Evolutionary conservation across 371 early-diverging fungal genomes (phyloP).

Genomic region (Mortierella polycephala): DNA sequence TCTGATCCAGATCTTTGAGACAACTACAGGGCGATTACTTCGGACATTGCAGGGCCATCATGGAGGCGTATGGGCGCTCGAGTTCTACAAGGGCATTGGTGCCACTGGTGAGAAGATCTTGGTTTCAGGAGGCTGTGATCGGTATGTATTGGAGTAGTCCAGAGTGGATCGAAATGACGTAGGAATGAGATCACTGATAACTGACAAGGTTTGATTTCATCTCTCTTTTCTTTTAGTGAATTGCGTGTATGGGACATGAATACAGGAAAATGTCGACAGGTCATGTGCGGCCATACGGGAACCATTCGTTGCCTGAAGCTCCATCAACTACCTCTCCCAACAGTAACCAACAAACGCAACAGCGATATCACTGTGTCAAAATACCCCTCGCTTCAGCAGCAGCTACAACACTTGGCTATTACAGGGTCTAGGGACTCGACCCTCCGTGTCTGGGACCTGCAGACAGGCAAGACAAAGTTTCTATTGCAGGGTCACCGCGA

Average conservation of each 20-base stretch:
- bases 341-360: neutral
- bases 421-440: conserved; percentile 93
- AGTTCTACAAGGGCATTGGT: conserved; percentile 73
- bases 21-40: conserved; percentile 71
- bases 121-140: conserved; percentile 84
- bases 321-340: conserved; percentile 35
- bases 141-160: conserved; percentile 53
- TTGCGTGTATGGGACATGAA: conserved; percentile 92
- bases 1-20: conserved; percentile 86
- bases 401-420: conserved; percentile 72
- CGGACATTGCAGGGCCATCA: conserved; percentile 87
- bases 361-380: conserved; percentile 48
- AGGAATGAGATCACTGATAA: conserved; percentile 7
- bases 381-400: neutral
- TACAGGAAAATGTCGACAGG: conserved; percentile 76
- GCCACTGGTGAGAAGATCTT: conserved; percentile 72
- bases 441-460: conserved; percentile 84
- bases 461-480: conserved; percentile 70
- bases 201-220: conserved; percentile 26
- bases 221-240: conserved; percentile 58
- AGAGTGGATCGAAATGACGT: neutral
- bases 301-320: conserved; percentile 93
- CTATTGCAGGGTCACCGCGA: conserved; percentile 81
- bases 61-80: conserved; percentile 97
- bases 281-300: conserved; percentile 90